phyloP scores from a whole-genome alignment of 345 rosid species.

The Microthlaspi erraticum region DNA sequence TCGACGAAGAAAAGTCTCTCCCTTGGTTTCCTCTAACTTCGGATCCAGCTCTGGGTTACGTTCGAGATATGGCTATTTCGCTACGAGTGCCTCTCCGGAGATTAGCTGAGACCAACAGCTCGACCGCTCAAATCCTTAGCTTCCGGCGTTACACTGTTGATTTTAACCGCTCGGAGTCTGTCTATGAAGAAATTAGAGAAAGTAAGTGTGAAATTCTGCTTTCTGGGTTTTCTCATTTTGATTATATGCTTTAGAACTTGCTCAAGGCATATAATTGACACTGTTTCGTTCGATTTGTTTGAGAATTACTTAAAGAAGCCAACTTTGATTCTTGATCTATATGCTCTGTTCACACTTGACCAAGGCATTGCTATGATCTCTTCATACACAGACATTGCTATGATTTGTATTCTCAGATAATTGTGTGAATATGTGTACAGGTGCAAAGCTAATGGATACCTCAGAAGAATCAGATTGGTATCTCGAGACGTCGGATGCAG shows the following conservation, averaged over 20 bases:
- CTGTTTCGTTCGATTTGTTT: neutral
- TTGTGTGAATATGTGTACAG: constrained; percentile 20
- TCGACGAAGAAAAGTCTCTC: constrained; percentile 26
- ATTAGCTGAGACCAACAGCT: constrained; percentile 39
- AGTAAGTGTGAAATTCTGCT: constrained; percentile 26
- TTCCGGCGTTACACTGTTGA: constrained; percentile 39
- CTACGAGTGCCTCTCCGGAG: constrained; percentile 20
- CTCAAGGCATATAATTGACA: neutral
- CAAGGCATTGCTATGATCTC: neutral
- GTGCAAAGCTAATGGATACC: constrained; percentile 28
- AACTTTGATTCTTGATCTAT: neutral
- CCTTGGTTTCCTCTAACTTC: constrained; percentile 14
- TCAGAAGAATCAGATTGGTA: constrained; percentile 35
- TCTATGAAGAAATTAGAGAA: constrained; percentile 21
- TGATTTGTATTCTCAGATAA: constrained; percentile 9
- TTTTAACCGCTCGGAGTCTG: constrained; percentile 14
- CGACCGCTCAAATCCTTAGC: constrained; percentile 41
- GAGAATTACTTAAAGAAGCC: neutral
- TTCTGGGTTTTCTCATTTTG: neutral
- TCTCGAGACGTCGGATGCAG: constrained; percentile 10
- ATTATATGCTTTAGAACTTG: constrained; percentile 9
- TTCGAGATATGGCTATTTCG: constrained; percentile 35
- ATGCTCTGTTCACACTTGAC: constrained; percentile 6
- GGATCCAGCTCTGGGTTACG: constrained; percentile 28
- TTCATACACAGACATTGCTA: neutral